phyloP scores from a whole-genome alignment of 2,329 filamentous ascomycete species.

The Sarocladiaceae sp. region DNA sequence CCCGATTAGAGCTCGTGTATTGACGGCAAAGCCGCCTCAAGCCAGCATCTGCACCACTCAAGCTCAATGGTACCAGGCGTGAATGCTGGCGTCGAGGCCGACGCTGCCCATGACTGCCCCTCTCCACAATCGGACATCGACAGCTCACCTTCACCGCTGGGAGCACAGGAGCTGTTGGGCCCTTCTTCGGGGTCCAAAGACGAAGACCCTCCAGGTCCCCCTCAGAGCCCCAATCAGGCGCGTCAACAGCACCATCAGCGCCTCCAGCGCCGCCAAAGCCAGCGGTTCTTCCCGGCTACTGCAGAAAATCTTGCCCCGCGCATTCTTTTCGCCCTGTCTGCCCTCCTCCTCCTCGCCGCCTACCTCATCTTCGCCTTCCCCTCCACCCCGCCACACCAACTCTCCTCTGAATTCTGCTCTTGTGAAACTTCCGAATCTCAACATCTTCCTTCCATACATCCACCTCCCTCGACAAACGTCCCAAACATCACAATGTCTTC shows the following conservation, averaged over 20 bases:
- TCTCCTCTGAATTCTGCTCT: conserved; percentile 21
- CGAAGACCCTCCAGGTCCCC: neutral
- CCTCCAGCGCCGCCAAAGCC: no score
- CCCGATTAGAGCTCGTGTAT: no score
- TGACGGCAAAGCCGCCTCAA: no score
- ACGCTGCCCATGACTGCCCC: conserved; percentile 5
- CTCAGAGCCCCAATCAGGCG: conserved; percentile 16
- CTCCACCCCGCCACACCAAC: conserved; percentile 18
- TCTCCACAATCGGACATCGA: conserved; percentile 1
- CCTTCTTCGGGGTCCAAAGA: conserved; percentile 6
- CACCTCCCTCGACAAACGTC: conserved; percentile 18
- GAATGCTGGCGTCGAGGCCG: conserved; percentile 4
- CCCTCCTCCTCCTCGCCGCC: conserved; percentile 28
- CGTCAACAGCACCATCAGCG: no score
- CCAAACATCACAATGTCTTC: conserved; percentile 55
- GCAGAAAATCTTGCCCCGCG: conserved; percentile 37
- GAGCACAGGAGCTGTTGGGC: neutral
- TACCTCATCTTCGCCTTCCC: conserved; percentile 27
- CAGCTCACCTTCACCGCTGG: neutral
- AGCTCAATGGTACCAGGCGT: conserved; percentile 3
- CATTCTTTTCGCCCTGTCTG: conserved; percentile 31
- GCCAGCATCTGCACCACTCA: no score
- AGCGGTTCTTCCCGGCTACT: conserved; percentile 1
- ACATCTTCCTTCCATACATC: neutral
- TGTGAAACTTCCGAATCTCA: conserved; percentile 18